Base-by-base conservation (phyloP, 768 basidiomycete genomes). In the Mycena haematopus region DNA sequence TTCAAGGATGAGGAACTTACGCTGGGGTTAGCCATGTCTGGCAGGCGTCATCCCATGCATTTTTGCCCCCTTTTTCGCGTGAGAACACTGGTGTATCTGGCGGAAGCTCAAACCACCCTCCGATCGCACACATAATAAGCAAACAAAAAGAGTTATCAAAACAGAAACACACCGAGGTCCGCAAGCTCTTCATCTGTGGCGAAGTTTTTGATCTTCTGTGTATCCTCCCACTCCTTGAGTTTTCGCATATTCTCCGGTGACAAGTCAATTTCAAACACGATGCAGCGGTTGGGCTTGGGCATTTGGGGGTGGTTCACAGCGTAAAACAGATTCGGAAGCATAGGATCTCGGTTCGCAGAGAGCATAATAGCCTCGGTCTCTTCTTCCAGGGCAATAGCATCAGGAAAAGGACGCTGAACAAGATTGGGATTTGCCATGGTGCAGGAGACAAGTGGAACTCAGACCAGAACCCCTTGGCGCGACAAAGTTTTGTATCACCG, bases 41-140 rank as follows among this genome's bases (percentile, higher is more conserved):
- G 7, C 46, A 50, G 17, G 14, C 38, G 19, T 58, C 58, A n/a
- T 58, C 58, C 49, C 38, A 51, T 8, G 58, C 58, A n/a, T 51
- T 58, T 6, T 15, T 0, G 7, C 38, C 44, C 1, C 50, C 58
- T 14, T 33, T 36, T 5, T 24, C 49, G 0, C 58, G 40, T 0
- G 58, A 51, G 31, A 58, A 58, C 3, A 58, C 2, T 3, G 24
- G 36, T 3, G n/a, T 24, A 6, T 3, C 25, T 0, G n/a, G n/a
- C n/a, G n/a, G n/a, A n/a, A 58, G 3, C 3, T 52, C 17, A 24
- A 31, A 52, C 11, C 9, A 36, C 11, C 58, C 58, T 58, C n/a
- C n/a, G n/a, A n/a, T n/a, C n/a, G n/a, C n/a, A n/a, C n/a, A n/a
- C n/a, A n/a, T n/a, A n/a, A n/a, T n/a, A n/a, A n/a, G n/a, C n/a